Base-by-base conservation (phyloP, 2,329 filamentous ascomycete species). In the Exophiala aquamarina region DNA sequence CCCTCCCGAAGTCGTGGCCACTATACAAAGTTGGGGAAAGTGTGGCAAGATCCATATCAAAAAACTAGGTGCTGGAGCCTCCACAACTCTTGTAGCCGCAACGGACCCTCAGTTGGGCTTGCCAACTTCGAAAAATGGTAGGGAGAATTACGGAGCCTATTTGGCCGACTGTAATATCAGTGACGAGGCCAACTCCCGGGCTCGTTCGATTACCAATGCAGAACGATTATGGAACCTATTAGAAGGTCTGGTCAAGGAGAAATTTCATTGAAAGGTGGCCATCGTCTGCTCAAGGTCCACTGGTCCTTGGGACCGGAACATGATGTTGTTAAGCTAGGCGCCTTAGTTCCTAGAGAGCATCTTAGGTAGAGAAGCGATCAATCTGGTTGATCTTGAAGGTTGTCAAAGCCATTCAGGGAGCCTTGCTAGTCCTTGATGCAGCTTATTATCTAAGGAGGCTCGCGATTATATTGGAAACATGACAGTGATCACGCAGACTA, bases 11-110 rank as follows among this genome's bases (percentile, higher is more conserved):
- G 44, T 47, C 41, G 9, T 53, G 39, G 41, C 39, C 18, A 43
- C 28, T 47, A 58, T 54, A 41, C 47, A 56, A 48, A 57, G 59
- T 36, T 59, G 54, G 29, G 15, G 3, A 13, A 31, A 28, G 23
- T 23, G 8, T n/a, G 42, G 42, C 3, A 19, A 15, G 3, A 6
- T 57, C 42, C 14, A 56, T 26, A 35, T 51, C 28, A 46, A 72
- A 68, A 56, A 64, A 60, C 13, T 48, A 64, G 29, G 66, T 70
- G 56, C 67, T 72, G 70, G 70, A 7, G 66, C 64, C 41, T 63
- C 67, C 10, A 72, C 70, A 2, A 67, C 63, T 33, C 55, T 74
- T 13, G 64, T 68, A n/a, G 70, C 71, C 7, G 71, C 69, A 10
- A 62, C 73, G 20, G 70, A 72, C 51, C 70, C 70, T 3, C 19